phyloP scores from a whole-genome alignment of 495 filamentous ascomycete genomes.

The Daldinia loculata region DNA sequence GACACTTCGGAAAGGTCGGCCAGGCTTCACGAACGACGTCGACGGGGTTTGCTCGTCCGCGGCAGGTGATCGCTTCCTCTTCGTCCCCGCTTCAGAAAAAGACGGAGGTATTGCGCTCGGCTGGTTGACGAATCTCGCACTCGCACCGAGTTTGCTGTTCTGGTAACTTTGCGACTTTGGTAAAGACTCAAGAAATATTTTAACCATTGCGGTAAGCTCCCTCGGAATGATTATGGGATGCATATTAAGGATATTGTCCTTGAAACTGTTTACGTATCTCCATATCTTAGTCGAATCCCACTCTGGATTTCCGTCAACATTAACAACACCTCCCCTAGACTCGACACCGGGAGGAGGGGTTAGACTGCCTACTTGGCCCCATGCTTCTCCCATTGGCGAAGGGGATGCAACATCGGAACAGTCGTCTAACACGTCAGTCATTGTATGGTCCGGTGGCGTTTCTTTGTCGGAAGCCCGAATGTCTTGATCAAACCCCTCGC shows the following conservation, averaged over 20 bases:
- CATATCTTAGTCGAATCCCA: constrained; percentile 69
- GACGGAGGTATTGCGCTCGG: constrained; percentile 37
- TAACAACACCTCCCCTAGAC: constrained; percentile 59
- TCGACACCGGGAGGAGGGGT: constrained; percentile 51
- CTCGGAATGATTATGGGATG: constrained; percentile 79
- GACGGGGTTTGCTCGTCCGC: constrained; percentile 48
- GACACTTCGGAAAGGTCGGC: constrained; percentile 64
- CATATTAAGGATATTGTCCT: constrained; percentile 82
- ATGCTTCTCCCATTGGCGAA: constrained; percentile 54
- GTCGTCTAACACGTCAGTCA: constrained; percentile 48
- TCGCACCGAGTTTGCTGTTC: constrained; percentile 29
- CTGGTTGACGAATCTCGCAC: constrained; percentile 43
- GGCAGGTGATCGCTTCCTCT: constrained; percentile 67
- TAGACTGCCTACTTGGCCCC: constrained; percentile 60
- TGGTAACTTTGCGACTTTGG: constrained; percentile 43
- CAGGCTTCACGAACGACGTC: constrained; percentile 48
- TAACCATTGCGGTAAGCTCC: constrained; percentile 60
- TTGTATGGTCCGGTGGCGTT: constrained; percentile 45
- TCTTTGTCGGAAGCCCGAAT: constrained; percentile 49
- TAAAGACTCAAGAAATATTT: constrained; percentile 56
- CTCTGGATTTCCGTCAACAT: constrained; percentile 68
- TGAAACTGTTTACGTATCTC: constrained; percentile 73
- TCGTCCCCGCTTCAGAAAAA: constrained; percentile 55
- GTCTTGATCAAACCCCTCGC: constrained; percentile 70
- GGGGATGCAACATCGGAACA: constrained; percentile 60